Evolutionary conservation across 2,329 filamentous ascomycete genomes (phyloP), one percentile per base, ranked within the genome.

Genomic region (Endothia cerciana): DNA sequence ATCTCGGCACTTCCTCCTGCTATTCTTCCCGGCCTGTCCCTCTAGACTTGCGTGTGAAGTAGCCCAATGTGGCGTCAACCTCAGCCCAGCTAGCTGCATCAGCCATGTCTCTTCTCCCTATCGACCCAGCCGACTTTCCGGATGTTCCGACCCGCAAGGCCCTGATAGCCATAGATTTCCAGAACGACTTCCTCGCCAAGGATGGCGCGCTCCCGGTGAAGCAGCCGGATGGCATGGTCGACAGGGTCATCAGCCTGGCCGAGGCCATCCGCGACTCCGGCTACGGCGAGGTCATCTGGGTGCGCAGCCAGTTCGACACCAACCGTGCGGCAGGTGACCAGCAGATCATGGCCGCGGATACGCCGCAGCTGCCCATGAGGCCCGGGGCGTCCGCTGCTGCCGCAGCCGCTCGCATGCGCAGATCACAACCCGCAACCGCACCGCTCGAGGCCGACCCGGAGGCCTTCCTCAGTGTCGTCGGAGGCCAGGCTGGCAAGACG

Each of bases 181-280:
- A 98, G 74, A 93, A 96, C 72, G 94, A 97, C 76, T 97, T 98
- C 73, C 80, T 96, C 65, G 83, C 87, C 7, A 79, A 86, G 1
- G 83, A 87, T 60, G 91, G 91, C 63, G 85, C 88, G 33, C 78
- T 97, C 25, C 85, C 88, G 15, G 86, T 94, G 60, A 80, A 81
- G 43, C 83, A 87, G 53, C 87, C 88, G 3, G 77, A 84, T 4
- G 86, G 87, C 11, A 92, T 94, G 68, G 76, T 95, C 55, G 83
- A 89, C 47, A 87, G 86, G 36, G 85, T 93, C 51, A 80, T 88
- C 25, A 78, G 84, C 7, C 81, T 98, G 2, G 88, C 89, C 51
- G 84, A 85, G 13, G 85, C 85, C 19, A 97, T 98, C 73, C 91
- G 94, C 69, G 81, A 85, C 58, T 83, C 85, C 33, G 90, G 90